Conservation (phyloP, 202 grass and related monocot species). For the Schoenoplectus tabernaemontani region DNA sequence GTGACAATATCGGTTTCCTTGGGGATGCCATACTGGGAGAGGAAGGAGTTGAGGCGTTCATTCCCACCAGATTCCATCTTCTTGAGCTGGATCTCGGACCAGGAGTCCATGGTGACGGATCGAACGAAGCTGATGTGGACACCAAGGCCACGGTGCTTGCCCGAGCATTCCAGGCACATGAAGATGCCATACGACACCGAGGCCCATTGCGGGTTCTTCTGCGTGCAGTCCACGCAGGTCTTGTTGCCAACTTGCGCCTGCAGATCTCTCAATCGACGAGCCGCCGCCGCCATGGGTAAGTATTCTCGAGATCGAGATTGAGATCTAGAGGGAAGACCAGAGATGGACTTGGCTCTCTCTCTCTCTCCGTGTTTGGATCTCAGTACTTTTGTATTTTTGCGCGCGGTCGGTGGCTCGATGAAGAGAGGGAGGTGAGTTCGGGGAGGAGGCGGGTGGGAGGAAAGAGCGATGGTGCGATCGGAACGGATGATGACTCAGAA, state of each 20-base stretch:
- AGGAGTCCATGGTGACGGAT: slow-evolving; percentile 98
- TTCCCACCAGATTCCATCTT: slow-evolving; percentile 95
- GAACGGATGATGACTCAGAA: neutral
- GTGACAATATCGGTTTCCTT: slow-evolving; percentile 74
- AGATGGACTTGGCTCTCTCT: neutral
- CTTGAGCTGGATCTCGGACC: slow-evolving; percentile 94
- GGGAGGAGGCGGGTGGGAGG: neutral
- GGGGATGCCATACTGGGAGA: slow-evolving; percentile 47
- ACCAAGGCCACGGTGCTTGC: slow-evolving; percentile 95
- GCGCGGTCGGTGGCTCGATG: slow-evolving; percentile 9
- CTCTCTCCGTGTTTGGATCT: neutral
- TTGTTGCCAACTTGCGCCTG: slow-evolving; percentile 80
- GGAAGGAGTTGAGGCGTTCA: slow-evolving; percentile 88
- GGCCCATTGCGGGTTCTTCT: slow-evolving; percentile 96
- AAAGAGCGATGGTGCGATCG: neutral
- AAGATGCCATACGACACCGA: slow-evolving; percentile 94
- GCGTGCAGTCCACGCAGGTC: slow-evolving; percentile 91
- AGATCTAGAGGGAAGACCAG: neutral
- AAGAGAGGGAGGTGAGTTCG: neutral
- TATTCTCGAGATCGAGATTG: neutral
- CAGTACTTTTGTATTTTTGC: neutral
- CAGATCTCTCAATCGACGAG: slow-evolving; percentile 76
- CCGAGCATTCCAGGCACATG: slow-evolving; percentile 99
- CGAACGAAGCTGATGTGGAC: slow-evolving; percentile 99
- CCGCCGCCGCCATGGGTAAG: slow-evolving; percentile 50